phyloP scores from a whole-genome alignment of 2,329 filamentous ascomycete genomes.

The Leptosphaerulina australis region DNA sequence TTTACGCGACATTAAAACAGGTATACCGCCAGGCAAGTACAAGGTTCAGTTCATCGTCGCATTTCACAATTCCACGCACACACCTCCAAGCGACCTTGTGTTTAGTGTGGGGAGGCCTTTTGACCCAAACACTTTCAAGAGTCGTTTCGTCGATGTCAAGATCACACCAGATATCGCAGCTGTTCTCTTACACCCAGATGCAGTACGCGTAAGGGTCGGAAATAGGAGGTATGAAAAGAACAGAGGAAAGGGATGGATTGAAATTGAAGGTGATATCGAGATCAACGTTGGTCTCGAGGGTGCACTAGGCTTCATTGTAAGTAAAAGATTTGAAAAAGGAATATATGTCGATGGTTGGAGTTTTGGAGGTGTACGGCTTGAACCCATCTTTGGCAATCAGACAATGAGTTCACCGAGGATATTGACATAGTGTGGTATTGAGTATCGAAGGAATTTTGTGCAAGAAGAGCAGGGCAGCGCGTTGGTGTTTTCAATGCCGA shows the following conservation, averaged over 20 bases:
- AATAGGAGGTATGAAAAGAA: slow-evolving; percentile 34
- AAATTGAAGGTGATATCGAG: slow-evolving; percentile 47
- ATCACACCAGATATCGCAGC: slow-evolving; percentile 48
- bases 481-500: too few species aligned
- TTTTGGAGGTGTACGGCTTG: slow-evolving; percentile 48
- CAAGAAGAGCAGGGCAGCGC: too few species aligned
- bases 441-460: too few species aligned
- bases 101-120: slow-evolving; percentile 49
- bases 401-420: neutral
- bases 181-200: slow-evolving; percentile 47
- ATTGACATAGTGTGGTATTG: neutral
- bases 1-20: slow-evolving; percentile 44
- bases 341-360: slow-evolving; percentile 45
- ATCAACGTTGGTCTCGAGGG: slow-evolving; percentile 47
- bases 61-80: slow-evolving; percentile 33
- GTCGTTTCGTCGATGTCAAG: slow-evolving; percentile 45
- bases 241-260: slow-evolving; percentile 45
- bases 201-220: slow-evolving; percentile 46
- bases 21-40: slow-evolving; percentile 48
- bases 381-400: slow-evolving; percentile 40
- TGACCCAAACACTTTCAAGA: slow-evolving; percentile 39
- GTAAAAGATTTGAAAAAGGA: slow-evolving; percentile 42
- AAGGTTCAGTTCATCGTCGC: slow-evolving; percentile 45
- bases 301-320: slow-evolving; percentile 46
- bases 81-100: slow-evolving; percentile 38